Evolutionary conservation across 768 basidiomycete species (phyloP).

Genomic region (Lactarius sp.): DNA sequence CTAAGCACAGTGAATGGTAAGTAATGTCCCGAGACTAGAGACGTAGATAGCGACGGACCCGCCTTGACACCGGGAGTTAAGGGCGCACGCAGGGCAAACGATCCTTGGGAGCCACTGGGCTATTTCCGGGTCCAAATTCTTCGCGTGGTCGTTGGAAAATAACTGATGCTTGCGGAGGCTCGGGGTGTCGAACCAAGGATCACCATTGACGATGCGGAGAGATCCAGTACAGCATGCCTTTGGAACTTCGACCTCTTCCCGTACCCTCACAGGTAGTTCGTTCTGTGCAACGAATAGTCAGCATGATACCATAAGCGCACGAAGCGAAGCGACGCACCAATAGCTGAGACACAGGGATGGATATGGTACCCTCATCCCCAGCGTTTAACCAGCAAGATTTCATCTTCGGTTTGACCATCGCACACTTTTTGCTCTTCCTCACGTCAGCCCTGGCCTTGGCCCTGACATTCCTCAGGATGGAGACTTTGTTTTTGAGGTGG

Average conservation of each 20-base stretch:
- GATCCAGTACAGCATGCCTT: background rate
- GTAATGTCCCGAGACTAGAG: background rate
- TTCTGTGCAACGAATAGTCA: background rate
- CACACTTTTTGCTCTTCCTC: background rate
- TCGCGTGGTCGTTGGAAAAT: slow-evolving; percentile 11
- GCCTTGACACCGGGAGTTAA: slow-evolving; percentile 3
- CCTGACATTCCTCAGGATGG: background rate
- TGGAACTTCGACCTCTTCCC: slow-evolving; percentile 2
- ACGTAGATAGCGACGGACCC: background rate
- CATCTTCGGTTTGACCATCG: background rate
- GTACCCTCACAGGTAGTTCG: slow-evolving; percentile 13
- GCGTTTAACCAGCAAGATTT: background rate
- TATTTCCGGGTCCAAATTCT: slow-evolving; percentile 2
- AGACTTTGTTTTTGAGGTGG: background rate
- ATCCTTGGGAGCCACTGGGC: slow-evolving; percentile 17
- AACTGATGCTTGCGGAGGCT: slow-evolving; percentile 13
- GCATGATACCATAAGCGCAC: background rate
- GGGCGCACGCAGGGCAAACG: slow-evolving; percentile 8
- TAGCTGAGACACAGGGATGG: background rate
- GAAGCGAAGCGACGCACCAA: background rate
- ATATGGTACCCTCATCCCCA: background rate
- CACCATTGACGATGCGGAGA: background rate
- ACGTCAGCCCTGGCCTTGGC: background rate
- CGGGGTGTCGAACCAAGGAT: background rate
- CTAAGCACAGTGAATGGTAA: background rate